Base-by-base conservation (phyloP, 2,329 filamentous ascomycete species). In the Exserohilum rostratum region DNA sequence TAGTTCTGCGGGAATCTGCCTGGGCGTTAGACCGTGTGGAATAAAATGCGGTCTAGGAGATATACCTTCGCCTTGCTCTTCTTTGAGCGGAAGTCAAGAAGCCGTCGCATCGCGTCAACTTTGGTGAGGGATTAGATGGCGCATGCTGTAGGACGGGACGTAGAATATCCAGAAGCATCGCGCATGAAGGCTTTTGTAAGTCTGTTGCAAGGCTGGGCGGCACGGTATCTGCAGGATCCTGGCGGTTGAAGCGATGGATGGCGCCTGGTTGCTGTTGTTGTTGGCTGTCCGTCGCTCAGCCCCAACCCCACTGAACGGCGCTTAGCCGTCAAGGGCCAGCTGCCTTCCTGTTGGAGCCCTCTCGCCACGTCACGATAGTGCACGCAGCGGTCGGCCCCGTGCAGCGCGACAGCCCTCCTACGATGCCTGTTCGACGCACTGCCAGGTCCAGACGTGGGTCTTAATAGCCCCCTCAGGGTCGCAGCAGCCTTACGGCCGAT, bases 371-470 rank as follows among this genome's bases (percentile, higher is more conserved):
- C 37, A 49, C 46, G 13, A 48, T 37, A 49, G 46, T 17, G 31
- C 43, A 11, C 37, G 31, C 43, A 46, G 30, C 1, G 2, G 30
- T 35, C 31, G 31, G 43, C 43, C 31, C 35, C 3, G 31, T 20
- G 20, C 50, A 46, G 34, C 10, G 29, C 39, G 33, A 54, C 46
- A 49, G 33, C 51, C 50, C 45, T 40, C 38, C 45, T 20, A 45
- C 51, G 33, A 54, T 54, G 51, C 38, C 51, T 54, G 45, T 39
- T 48, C 46, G 29, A 54, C 45, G 46, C 46, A 49, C 51, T 27
- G 39, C 51, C 39, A 44, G 33, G 27, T 49, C 45, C 31, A 29
- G 46, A 17, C 51, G 46, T 40, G 46, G 46, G 35, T 49, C 51
- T 20, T 17, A 49, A 2, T 54, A 49, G 46, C 31, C 46, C 2